phyloP scores from a whole-genome alignment of 2,329 filamentous ascomycete species.

The Lachnellula suecica region DNA sequence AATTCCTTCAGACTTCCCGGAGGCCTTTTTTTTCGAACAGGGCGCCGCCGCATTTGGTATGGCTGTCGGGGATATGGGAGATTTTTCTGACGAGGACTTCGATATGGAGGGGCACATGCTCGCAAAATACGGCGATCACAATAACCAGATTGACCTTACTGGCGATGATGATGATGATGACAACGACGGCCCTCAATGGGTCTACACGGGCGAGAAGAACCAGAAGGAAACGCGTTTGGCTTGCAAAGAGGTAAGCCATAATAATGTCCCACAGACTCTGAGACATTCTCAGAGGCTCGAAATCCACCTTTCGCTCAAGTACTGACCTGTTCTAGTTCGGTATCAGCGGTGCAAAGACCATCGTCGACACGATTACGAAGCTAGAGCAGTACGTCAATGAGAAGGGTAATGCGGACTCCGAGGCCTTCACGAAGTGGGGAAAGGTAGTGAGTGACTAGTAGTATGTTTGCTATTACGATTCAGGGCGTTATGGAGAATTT shows the following conservation, averaged over 20 bases:
- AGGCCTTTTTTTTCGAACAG: no score
- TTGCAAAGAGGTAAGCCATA: conserved; percentile 17
- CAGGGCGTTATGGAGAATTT: no score
- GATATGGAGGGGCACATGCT: background rate
- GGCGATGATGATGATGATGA: background rate
- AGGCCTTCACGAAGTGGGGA: conserved; percentile 15
- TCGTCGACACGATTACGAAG: conserved; percentile 16
- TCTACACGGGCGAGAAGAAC: conserved; percentile 13
- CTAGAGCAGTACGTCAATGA: conserved; percentile 19
- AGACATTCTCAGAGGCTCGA: no score
- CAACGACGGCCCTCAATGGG: conserved; percentile 10
- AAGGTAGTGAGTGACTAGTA: background rate
- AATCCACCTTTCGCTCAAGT: no score
- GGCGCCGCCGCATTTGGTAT: background rate
- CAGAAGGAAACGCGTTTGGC: conserved; percentile 17
- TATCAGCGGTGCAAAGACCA: conserved; percentile 13
- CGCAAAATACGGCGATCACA: conserved; percentile 5
- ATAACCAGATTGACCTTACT: conserved; percentile 8
- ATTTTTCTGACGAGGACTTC: background rate
- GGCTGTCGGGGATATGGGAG: background rate
- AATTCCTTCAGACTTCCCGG: background rate
- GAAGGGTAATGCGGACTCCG: conserved; percentile 6
- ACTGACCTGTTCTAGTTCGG: conserved; percentile 5
- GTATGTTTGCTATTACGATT: background rate
- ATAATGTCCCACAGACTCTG: background rate